Conservation (phyloP, 225 moss, liverwort and hornwort species). For the Pseudoscleropodium purum region DNA sequence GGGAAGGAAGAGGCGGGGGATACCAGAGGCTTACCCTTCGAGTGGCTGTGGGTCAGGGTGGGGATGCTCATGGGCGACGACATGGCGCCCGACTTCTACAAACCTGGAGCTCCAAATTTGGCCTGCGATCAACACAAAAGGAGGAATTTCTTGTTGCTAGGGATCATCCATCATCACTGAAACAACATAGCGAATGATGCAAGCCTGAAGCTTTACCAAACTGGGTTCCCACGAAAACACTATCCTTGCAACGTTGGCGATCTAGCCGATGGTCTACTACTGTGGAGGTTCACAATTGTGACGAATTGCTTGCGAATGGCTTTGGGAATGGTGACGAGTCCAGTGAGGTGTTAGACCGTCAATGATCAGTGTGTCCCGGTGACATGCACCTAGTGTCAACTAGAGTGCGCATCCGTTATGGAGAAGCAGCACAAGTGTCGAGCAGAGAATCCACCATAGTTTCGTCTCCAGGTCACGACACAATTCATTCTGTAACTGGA, state of each 20-base stretch:
- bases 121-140: background rate
- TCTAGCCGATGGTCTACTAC: background rate
- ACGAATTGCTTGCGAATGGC: background rate
- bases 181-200: background rate
- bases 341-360: background rate
- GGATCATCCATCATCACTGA: background rate
- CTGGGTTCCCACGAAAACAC: background rate
- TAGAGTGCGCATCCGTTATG: background rate
- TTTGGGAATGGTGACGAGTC: background rate
- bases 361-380: background rate
- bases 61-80: slow-evolving; percentile 40
- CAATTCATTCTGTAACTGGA: background rate
- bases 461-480: background rate
- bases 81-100: background rate
- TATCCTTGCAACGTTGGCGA: background rate
- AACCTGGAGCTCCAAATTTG: background rate
- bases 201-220: background rate
- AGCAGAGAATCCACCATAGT: background rate
- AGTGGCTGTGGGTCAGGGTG: slow-evolving; percentile 2
- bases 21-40: background rate
- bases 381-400: background rate
- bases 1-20: slow-evolving; percentile 44
- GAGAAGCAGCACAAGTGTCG: slow-evolving; percentile 5
- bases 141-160: background rate
- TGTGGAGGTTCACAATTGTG: background rate